Conservation (phyloP, 805 yeast genomes). For the Hanseniaspora guilliermondii region DNA sequence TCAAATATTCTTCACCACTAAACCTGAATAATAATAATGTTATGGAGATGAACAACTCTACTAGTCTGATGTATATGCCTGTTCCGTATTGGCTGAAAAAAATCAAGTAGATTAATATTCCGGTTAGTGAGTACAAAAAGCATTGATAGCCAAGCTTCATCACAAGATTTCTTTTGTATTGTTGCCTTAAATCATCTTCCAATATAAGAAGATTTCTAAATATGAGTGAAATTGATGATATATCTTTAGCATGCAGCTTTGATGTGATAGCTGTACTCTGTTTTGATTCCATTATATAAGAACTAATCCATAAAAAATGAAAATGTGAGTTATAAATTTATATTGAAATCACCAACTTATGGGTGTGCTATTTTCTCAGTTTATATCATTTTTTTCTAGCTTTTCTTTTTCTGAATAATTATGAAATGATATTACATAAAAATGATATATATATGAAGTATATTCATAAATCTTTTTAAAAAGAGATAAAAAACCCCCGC, state of each 20-base stretch:
- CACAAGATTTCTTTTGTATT: slow-evolving; percentile 57
- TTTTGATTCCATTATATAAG: neutral
- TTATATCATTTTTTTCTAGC: too few relatives aligned
- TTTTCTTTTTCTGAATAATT: too few relatives aligned
- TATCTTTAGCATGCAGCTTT: slow-evolving; percentile 18
- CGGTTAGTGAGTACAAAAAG: slow-evolving; percentile 32
- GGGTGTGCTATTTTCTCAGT: too few relatives aligned
- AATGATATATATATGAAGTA: too few relatives aligned
- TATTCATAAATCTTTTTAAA: too few relatives aligned
- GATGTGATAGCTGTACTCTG: neutral
- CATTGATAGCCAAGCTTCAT: slow-evolving; percentile 39
- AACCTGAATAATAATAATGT: slow-evolving; percentile 9
- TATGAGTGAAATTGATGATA: slow-evolving; percentile 53
- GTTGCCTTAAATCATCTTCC: slow-evolving; percentile 76
- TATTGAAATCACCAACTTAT: too few relatives aligned
- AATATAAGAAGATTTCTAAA: slow-evolving; percentile 69
- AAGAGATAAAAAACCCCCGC: too few relatives aligned
- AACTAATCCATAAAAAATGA: neutral
- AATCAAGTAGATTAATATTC: slow-evolving; percentile 22
- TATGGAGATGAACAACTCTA: slow-evolving; percentile 6
- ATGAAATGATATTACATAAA: too few relatives aligned
- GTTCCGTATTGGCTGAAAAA: slow-evolving; percentile 11
- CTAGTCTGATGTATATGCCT: slow-evolving; percentile 5
- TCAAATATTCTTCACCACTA: slow-evolving; percentile 10
- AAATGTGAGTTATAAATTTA: neutral